A percentile compares a stretch with the other conserved stretches of the same genome.
These are phyloP conservation scores for Termitomyces sp. DNA, from an alignment of 1,284 basidiomycete species.

Conservation along the genomic window DNA sequence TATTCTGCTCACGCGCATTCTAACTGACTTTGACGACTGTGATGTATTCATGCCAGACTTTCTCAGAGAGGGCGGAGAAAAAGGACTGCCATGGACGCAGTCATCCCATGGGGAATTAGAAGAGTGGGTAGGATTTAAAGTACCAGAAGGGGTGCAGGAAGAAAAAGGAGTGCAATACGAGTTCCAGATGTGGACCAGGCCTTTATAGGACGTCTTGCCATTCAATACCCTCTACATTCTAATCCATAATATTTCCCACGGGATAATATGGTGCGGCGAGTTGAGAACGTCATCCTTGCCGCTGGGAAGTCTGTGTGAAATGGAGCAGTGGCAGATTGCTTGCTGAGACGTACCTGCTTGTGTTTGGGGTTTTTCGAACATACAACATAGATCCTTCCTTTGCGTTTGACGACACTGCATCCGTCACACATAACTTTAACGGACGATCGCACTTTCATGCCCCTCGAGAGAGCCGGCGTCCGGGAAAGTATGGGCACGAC, in stretches of 20 bases:
- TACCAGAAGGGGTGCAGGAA: slow-evolving; percentile 68
- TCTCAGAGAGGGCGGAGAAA: slow-evolving; percentile 26
- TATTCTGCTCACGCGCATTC: slow-evolving; percentile 81
- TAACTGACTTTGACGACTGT: slow-evolving; percentile 74
- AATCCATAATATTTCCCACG: not conserved
- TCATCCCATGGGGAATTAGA: slow-evolving; percentile 59
- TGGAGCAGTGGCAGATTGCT: slow-evolving; percentile 3
- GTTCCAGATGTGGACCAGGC: slow-evolving; percentile 87
- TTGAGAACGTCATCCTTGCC: slow-evolving; percentile 46
- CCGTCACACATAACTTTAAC: slow-evolving; percentile 93
- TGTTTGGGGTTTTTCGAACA: slow-evolving; percentile 96
- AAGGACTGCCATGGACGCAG: slow-evolving; percentile 46
- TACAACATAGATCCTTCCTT: slow-evolving; percentile 90
- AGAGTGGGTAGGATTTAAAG: slow-evolving; percentile 77
- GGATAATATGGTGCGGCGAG: not conserved
- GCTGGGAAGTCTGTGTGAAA: slow-evolving; percentile 33
- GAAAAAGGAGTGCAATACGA: slow-evolving; percentile 83
- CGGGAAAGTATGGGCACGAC: slow-evolving; percentile 23
- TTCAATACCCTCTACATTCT: not conserved
- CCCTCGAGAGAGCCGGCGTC: slow-evolving; percentile 47
- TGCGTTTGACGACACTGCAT: slow-evolving; percentile 80
- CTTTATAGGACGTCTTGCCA: slow-evolving; percentile 13
- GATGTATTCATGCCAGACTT: slow-evolving; percentile 87
- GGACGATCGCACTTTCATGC: slow-evolving; percentile 95
- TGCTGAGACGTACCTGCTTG: slow-evolving; percentile 77